A percentile compares a stretch with the other conserved stretches of the same genome.
Conservation (phyloP, 2,329 filamentous ascomycete species). For the Pseudocercospora vitis region DNA sequence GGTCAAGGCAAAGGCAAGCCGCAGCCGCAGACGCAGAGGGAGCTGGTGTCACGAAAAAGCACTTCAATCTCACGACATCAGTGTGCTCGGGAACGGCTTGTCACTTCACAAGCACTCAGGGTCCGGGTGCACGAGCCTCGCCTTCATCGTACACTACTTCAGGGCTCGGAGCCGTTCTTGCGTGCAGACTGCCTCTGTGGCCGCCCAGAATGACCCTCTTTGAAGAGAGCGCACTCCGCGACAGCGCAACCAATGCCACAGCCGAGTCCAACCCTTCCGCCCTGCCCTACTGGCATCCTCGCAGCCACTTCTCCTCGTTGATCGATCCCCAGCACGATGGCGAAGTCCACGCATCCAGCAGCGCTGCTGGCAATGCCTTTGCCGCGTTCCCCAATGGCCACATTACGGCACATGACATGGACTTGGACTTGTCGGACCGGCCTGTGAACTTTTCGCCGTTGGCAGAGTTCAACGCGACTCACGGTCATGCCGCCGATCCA, state of each 20-base stretch:
- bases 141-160: neutral
- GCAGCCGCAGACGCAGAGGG: neutral
- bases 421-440: conserved; percentile 10
- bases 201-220: conserved; percentile 24
- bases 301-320: conserved; percentile 29
- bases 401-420: conserved; percentile 9
- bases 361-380: conserved; percentile 4
- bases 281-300: conserved; percentile 29
- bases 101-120: neutral
- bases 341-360: conserved; percentile 1
- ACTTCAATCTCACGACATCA: neutral
- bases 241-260: conserved; percentile 20
- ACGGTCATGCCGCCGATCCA: neutral
- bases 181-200: neutral
- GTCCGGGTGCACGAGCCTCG: neutral
- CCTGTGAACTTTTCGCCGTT: conserved; percentile 14
- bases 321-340: conserved; percentile 25
- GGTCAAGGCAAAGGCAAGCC: no score
- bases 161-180: neutral
- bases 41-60: neutral
- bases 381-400: conserved; percentile 11
- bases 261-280: conserved; percentile 16
- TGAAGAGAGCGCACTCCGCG: conserved; percentile 28
- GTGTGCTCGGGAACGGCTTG: neutral
- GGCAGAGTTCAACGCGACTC: conserved; percentile 12